These are phyloP conservation scores for Gentiana dahurica DNA, from an alignment of 257 asterid species.

Conservation along the genomic window DNA sequence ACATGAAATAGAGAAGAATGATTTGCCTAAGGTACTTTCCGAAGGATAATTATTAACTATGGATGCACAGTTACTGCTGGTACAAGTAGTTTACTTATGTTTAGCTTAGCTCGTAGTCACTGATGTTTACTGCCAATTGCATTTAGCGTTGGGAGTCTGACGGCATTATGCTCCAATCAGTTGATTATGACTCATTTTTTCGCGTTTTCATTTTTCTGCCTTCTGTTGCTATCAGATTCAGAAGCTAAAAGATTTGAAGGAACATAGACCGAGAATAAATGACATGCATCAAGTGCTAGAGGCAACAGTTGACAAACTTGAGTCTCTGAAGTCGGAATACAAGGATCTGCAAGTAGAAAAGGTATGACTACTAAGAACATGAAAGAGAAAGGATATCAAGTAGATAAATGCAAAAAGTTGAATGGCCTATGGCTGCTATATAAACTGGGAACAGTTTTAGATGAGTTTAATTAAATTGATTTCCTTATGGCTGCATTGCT, in stretches of 20 bases:
- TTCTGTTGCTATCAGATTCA: slow-evolving; percentile 19
- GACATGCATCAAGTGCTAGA: slow-evolving; percentile 52
- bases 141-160: not conserved
- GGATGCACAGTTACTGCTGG: not conserved
- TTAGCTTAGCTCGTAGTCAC: not conserved
- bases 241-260: slow-evolving; percentile 38
- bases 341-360: slow-evolving; percentile 49
- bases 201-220: not conserved
- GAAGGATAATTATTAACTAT: not conserved
- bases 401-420: not conserved
- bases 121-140: not conserved
- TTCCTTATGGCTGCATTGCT: slow-evolving; percentile 8
- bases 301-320: slow-evolving; percentile 39
- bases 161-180: not conserved
- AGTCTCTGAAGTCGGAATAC: slow-evolving; percentile 34
- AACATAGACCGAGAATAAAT: slow-evolving; percentile 41
- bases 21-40: not conserved
- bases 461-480: slow-evolving; percentile 7
- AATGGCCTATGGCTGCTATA: not conserved
- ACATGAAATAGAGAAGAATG: not conserved
- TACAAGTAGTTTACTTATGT: not conserved
- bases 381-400: not conserved
- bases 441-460: not conserved
- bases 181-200: not conserved
- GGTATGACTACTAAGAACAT: slow-evolving; percentile 28